Evolutionary conservation across 805 yeast species (phyloP), one percentile per base, ranked within the genome.

Genomic region (Starmerella roubikii): DNA sequence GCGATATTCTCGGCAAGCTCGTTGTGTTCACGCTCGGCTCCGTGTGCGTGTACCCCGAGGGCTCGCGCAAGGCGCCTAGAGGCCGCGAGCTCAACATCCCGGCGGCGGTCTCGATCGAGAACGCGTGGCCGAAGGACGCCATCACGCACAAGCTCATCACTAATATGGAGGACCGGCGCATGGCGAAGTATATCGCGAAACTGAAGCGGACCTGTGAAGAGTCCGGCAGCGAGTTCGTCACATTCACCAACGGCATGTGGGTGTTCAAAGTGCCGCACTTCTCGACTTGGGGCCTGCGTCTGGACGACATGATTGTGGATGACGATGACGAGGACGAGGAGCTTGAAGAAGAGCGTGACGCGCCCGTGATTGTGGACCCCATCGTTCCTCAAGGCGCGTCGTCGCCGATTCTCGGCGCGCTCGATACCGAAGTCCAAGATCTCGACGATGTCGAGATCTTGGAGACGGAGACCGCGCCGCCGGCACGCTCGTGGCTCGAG

Each of bases 211-310:
- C 78, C 35, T 71, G 72, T 45, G 65, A 62, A 34, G 59, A 67
- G 47, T 67, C 65, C 25, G 94, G 86, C 5, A 83, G 78, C 76
- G 76, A 76, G 45, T 84, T 80, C 54, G 65, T 86, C 12, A 77
- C 85, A 4, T 85, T 85, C 3, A 66, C 76, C 22, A 71, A 73
- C 4, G 82, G 83, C 26, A 59, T 71, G 4, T 85, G 86, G 84
- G 74, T 78, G 1, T 85, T 83, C 59, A 71, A 67, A 49, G 95
- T 86, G 8, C 75, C 79, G 49, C 98, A 91, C 62, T 91, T 91
- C 53, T 84, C 94, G 62, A 72, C 81, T 5, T 91, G 96, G 95
- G 97, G 97, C 6, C 60, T 91, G 28, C 40, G 50, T n/a, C 45
- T 38, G n/a, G 48, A 49, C 7, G 51, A 51, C 13, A 48, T 51